Percentiles rank a stretch among this genome's conserved stretches.
Conservation (phyloP, 2,329 filamentous ascomycete species). For the Fusarium nisikadoi region DNA sequence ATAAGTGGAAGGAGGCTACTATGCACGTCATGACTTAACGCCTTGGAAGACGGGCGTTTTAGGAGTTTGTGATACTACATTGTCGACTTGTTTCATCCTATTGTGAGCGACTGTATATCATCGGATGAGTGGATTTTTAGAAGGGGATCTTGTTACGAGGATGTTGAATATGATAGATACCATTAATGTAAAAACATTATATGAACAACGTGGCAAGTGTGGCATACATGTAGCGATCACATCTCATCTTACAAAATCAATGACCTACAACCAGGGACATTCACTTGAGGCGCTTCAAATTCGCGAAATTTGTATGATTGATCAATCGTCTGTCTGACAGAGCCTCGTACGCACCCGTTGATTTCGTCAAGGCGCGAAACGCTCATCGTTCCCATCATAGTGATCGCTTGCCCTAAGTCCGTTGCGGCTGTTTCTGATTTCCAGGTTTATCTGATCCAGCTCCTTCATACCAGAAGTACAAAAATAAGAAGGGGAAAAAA, state of each 20-base stretch:
- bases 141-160: constrained; percentile 6
- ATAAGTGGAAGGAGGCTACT: constrained; percentile 1
- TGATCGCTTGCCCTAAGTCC: constrained; percentile 10
- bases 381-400: constrained; percentile 19
- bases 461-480: constrained; percentile 36
- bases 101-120: constrained; percentile 27
- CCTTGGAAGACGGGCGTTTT: constrained; percentile 33
- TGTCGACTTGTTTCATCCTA: constrained; percentile 9
- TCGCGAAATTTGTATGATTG: constrained; percentile 35
- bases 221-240: neutral
- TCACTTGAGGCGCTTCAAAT: neutral
- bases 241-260: neutral
- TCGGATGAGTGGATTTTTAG: constrained; percentile 4
- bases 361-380: constrained; percentile 24
- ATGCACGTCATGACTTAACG: constrained; percentile 27
- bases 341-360: constrained; percentile 25
- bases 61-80: constrained; percentile 34
- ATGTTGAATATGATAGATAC: constrained; percentile 17
- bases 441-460: constrained; percentile 32
- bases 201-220: neutral
- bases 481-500: constrained; percentile 16
- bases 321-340: constrained; percentile 23
- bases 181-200: constrained; percentile 1
- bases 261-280: neutral
- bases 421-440: constrained; percentile 20